phyloP scores from a whole-genome alignment of 2,329 filamentous ascomycete species.

The Didymella arachidicola region DNA sequence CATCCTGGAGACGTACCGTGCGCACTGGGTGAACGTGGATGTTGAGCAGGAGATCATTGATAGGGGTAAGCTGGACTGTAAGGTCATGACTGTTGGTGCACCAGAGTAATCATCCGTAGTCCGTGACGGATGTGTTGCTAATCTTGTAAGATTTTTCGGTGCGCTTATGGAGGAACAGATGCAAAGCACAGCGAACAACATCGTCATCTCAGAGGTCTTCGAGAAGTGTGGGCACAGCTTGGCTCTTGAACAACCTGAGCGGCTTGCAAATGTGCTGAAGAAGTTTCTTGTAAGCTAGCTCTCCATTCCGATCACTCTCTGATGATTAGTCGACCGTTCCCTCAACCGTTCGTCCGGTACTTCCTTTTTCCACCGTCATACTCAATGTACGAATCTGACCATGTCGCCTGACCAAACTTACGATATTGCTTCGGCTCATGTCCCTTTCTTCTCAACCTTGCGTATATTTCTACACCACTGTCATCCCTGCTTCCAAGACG shows the following conservation, averaged over 20 bases:
- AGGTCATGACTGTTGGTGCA: constrained; percentile 33
- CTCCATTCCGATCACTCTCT: too few species aligned
- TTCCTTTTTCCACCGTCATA: not conserved
- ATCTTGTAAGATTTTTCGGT: constrained; percentile 26
- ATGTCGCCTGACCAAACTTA: not conserved
- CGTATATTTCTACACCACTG: too few species aligned
- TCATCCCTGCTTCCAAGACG: too few species aligned
- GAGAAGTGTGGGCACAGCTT: constrained; percentile 31
- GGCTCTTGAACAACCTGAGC: constrained; percentile 31
- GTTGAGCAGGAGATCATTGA: constrained; percentile 31
- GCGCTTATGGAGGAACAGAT: constrained; percentile 36
- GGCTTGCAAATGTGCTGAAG: constrained; percentile 25
- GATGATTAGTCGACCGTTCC: not conserved
- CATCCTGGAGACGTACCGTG: constrained; percentile 32
- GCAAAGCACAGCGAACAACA: constrained; percentile 39
- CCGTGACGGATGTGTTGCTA: not conserved
- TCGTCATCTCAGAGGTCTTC: constrained; percentile 36
- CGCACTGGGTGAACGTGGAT: constrained; percentile 33
- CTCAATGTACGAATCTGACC: not conserved
- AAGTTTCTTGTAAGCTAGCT: constrained; percentile 20
- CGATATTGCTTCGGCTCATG: too few species aligned
- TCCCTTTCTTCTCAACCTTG: too few species aligned
- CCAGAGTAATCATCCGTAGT: constrained; percentile 23
- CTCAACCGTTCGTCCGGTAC: not conserved
- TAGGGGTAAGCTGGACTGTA: constrained; percentile 27